Evolutionary conservation across 2,329 filamentous ascomycete species (phyloP).

Genomic region (Colletotrichum somersetense): DNA sequence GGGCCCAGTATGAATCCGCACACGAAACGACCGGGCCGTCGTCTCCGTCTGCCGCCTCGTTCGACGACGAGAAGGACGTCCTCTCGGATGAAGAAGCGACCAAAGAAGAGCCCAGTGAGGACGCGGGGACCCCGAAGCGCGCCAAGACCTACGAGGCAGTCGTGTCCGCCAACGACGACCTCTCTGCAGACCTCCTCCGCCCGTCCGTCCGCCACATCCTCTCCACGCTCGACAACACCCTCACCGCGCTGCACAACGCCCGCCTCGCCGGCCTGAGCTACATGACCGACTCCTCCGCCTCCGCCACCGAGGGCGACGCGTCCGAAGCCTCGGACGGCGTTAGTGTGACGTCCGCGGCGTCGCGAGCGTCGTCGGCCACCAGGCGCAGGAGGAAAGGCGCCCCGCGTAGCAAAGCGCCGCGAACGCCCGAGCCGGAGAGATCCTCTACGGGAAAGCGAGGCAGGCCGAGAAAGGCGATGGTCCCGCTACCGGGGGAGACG

Average conservation of each 20-base stretch:
- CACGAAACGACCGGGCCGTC: slow-evolving; percentile 6
- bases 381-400: slow-evolving; percentile 17
- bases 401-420: slow-evolving; percentile 24
- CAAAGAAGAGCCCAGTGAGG: neutral
- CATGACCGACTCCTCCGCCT: slow-evolving; percentile 55
- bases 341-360: slow-evolving; percentile 22
- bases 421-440: slow-evolving; percentile 32
- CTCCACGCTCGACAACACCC: slow-evolving; percentile 74
- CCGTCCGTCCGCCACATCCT: slow-evolving; percentile 80
- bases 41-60: slow-evolving; percentile 7
- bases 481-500: slow-evolving; percentile 59
- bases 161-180: slow-evolving; percentile 78
- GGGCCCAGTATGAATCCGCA: neutral
- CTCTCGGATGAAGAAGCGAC: neutral
- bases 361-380: slow-evolving; percentile 19
- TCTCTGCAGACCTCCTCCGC: slow-evolving; percentile 72
- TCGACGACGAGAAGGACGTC: slow-evolving; percentile 14
- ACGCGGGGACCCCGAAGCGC: neutral
- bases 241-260: slow-evolving; percentile 77
- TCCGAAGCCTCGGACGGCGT: slow-evolving; percentile 46
- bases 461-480: slow-evolving; percentile 56
- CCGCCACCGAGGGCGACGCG: slow-evolving; percentile 47
- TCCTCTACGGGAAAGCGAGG: slow-evolving; percentile 48
- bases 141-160: slow-evolving; percentile 59
- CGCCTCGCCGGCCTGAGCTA: slow-evolving; percentile 65